Percentiles rank a stretch among this genome's conserved stretches.
phyloP scores from a whole-genome alignment of 2,329 filamentous ascomycete species.

The Pyrenochaeta sp. region DNA sequence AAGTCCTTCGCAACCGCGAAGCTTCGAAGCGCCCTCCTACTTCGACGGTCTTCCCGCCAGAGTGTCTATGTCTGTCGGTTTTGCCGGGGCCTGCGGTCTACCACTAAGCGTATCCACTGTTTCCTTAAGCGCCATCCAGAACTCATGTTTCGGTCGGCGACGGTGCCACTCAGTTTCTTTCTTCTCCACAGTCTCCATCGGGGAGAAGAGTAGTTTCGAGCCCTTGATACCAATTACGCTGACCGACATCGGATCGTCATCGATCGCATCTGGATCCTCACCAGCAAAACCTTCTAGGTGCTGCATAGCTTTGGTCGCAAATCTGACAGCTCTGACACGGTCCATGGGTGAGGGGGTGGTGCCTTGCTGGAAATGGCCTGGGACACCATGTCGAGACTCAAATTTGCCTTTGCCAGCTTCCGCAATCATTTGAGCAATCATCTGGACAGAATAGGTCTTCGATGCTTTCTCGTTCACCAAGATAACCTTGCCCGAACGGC shows the following conservation, averaged over 20 bases:
- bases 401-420: conserved; percentile 93
- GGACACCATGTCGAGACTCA: conserved; percentile 80
- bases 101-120: conserved; percentile 87
- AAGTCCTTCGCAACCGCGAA: not conserved
- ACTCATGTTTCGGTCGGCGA: conserved; percentile 81
- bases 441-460: conserved; percentile 85
- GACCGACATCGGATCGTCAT: conserved; percentile 75
- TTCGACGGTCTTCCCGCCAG: conserved; percentile 28
- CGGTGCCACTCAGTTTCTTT: conserved; percentile 92
- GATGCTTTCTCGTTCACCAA: conserved; percentile 97
- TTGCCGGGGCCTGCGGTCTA: conserved; percentile 27
- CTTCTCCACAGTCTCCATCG: conserved; percentile 81
- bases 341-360: conserved; percentile 86
- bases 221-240: conserved; percentile 93
- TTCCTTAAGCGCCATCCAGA: conserved; percentile 83
- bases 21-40: conserved; percentile 1
- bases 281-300: conserved; percentile 81
- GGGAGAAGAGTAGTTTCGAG: conserved; percentile 85
- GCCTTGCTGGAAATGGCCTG: conserved; percentile 55
- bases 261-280: conserved; percentile 71
- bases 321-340: conserved; percentile 86
- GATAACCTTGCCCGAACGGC: conserved; percentile 89
- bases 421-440: conserved; percentile 94
- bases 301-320: conserved; percentile 94
- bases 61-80: conserved; percentile 29